These are phyloP conservation scores for Moesziomyces parantarcticus DNA, from an alignment of 1,284 basidiomycete genomes.

Conservation along the genomic window DNA sequence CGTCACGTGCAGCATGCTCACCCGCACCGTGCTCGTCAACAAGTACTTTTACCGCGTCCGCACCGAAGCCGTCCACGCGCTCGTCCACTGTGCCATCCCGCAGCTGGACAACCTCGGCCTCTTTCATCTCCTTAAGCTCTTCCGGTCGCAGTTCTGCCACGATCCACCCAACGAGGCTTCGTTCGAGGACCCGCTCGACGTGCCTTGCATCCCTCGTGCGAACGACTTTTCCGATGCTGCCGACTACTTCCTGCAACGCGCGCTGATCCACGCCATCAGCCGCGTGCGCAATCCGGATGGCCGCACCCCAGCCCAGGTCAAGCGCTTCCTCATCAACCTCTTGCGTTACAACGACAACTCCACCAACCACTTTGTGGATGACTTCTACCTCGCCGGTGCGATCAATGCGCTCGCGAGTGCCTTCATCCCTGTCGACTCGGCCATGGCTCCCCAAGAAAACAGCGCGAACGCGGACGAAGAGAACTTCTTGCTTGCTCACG, in stretches of 20 bases:
- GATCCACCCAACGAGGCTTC: conserved; percentile 55
- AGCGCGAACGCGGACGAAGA: conserved; percentile 55
- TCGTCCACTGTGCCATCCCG: conserved; percentile 86
- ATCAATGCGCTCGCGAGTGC: conserved; percentile 84
- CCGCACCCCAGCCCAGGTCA: conserved; percentile 86
- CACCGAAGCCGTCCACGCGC: conserved; percentile 88
- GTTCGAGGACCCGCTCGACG: conserved; percentile 50
- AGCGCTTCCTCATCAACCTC: conserved; percentile 89
- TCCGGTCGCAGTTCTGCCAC: conserved; percentile 87
- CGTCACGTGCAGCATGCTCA: conserved; percentile 89
- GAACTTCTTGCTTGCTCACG: conserved; percentile 45
- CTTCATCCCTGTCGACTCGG: conserved; percentile 71
- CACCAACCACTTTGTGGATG: conserved; percentile 89
- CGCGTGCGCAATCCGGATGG: conserved; percentile 82
- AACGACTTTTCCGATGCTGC: conserved; percentile 92
- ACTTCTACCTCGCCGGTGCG: conserved; percentile 87
- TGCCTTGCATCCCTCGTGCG: conserved; percentile 85
- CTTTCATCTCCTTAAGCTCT: conserved; percentile 95
- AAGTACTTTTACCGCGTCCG: conserved; percentile 98
- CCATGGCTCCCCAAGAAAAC: conserved; percentile 43
- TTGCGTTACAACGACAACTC: conserved; percentile 95
- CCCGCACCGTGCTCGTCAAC: conserved; percentile 90
- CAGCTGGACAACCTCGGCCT: conserved; percentile 86
- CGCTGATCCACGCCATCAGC: conserved; percentile 82
- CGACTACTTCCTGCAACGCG: conserved; percentile 94